Base-by-base conservation (phyloP, 163 green algal species). In the Smithsoniella earleae region DNA sequence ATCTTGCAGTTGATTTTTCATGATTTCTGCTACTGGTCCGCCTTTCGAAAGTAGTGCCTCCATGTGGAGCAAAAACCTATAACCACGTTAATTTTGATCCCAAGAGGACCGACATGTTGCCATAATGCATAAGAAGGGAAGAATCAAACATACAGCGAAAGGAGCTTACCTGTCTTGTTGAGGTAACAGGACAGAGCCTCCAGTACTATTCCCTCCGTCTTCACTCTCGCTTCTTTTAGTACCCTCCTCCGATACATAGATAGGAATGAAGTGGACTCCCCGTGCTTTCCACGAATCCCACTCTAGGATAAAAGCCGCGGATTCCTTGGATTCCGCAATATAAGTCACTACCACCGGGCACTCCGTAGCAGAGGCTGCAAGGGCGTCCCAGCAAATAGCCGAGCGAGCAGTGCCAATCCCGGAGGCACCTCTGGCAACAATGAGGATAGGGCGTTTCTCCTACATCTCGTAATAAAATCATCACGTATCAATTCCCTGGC, bases 331-430 rank as follows among this genome's bases (percentile, higher is more conserved):
- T 36, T 69, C 34, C 34, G 28, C 58, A 31, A 69, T 69, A 13
- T 69, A 69, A 10, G 25, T 34, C 4, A 69, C 58, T n/a, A 69
- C 58, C 18, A 69, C 58, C 40, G 58, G 58, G 6, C 22, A 33
- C 43, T 69, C 58, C 28, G 58, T 69, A 13, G 58, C 58, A 38
- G 34, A 43, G 18, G 58, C 58, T 5, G 34, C 27, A 5, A 69
- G 27, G 25, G 58, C 31, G 58, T 69, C 58, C 58, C 58, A 69
- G 58, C 58, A 69, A 25, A 69, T 69, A 18, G 58, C 58, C 18
- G 58, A 33, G 8, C 58, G n/a, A 16, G 58, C 58, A 25, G 58
- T 36, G 18, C 27, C 58, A 4, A 69, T 30, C 8, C 58, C 58
- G 10, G 58, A 30, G 38, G 58, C 58, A 34, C 58, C 58, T 8